Evolutionary conservation across 208 protist species (phyloP).

Genomic region (Trypanosoma melophagium): DNA sequence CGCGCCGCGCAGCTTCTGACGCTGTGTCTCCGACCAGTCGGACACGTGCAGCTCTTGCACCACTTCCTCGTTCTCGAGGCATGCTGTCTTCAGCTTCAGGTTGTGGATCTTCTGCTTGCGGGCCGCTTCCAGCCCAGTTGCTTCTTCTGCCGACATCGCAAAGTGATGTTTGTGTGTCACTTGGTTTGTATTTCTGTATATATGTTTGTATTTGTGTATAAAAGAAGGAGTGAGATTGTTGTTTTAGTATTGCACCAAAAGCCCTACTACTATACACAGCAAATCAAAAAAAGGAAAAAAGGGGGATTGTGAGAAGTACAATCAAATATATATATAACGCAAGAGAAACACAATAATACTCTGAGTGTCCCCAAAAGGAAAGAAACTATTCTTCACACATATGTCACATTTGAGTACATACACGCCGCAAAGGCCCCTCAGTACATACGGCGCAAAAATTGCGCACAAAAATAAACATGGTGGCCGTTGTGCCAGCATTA

Average conservation of each 20-base stretch:
- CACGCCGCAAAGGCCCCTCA: not conserved
- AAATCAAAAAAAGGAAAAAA: not conserved
- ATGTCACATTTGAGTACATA: conserved; percentile 4
- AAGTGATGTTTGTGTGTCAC: too few species aligned
- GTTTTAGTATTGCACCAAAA: not conserved
- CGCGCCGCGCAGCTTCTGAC: conserved; percentile 68
- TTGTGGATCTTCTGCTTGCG: conserved; percentile 89
- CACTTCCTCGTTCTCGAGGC: conserved; percentile 79
- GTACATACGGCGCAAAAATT: conserved; percentile 7
- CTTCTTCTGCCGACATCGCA: not conserved
- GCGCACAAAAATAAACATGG: not conserved
- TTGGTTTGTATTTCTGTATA: too few species aligned
- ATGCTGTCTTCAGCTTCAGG: conserved; percentile 83
- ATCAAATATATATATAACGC: too few species aligned
- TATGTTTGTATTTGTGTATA: not conserved
- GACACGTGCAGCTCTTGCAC: conserved; percentile 83
- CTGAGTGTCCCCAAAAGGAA: not conserved
- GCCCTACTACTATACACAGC: not conserved
- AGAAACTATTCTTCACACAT: not conserved
- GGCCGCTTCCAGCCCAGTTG: conserved; percentile 57
- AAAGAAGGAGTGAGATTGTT: not conserved
- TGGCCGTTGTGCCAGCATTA: not conserved
- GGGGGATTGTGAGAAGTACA: too few species aligned
- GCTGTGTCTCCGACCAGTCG: conserved; percentile 81
- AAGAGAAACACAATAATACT: not conserved